phyloP scores from a whole-genome alignment of 1,284 basidiomycete species.

The Papiliotrema flavescens region DNA sequence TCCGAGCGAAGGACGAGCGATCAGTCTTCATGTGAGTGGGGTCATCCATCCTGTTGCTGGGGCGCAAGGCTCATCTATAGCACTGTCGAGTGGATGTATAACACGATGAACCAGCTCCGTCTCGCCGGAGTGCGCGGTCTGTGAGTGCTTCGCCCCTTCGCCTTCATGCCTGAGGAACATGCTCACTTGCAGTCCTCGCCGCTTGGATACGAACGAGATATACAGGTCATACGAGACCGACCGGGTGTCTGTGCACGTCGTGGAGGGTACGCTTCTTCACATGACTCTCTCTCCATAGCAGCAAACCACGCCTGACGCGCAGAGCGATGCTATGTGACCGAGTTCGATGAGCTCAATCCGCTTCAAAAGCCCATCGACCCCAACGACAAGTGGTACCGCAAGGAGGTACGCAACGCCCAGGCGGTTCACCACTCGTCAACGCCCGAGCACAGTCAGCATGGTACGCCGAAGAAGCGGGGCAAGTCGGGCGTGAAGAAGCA shows the following conservation, averaged over 20 bases:
- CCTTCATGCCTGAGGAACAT: neutral
- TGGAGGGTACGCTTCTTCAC: slow-evolving; percentile 14
- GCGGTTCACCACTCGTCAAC: neutral
- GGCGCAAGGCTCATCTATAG: slow-evolving; percentile 4
- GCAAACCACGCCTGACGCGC: neutral
- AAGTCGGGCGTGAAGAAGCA: neutral
- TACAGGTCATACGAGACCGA: slow-evolving; percentile 12
- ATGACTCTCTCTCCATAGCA: neutral
- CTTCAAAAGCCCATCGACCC: slow-evolving; percentile 14
- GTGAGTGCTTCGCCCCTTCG: neutral
- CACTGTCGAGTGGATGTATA: slow-evolving; percentile 19
- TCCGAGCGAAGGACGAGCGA: slow-evolving; percentile 15
- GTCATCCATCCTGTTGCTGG: neutral
- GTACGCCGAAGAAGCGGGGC: neutral
- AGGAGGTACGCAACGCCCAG: slow-evolving; percentile 7
- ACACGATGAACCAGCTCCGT: slow-evolving; percentile 9
- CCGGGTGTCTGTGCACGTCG: slow-evolving; percentile 19
- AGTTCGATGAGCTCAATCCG: slow-evolving; percentile 20
- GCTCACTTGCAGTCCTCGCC: neutral
- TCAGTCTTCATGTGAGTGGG: slow-evolving; percentile 23
- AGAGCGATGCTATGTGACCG: slow-evolving; percentile 12
- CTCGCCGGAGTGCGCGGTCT: neutral
- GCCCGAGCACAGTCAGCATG: too few relatives aligned
- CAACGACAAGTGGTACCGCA: slow-evolving; percentile 12
- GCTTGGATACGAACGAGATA: slow-evolving; percentile 14